Conservation (phyloP, 2,329 filamentous ascomycete genomes). For the Penicillium sp. region DNA sequence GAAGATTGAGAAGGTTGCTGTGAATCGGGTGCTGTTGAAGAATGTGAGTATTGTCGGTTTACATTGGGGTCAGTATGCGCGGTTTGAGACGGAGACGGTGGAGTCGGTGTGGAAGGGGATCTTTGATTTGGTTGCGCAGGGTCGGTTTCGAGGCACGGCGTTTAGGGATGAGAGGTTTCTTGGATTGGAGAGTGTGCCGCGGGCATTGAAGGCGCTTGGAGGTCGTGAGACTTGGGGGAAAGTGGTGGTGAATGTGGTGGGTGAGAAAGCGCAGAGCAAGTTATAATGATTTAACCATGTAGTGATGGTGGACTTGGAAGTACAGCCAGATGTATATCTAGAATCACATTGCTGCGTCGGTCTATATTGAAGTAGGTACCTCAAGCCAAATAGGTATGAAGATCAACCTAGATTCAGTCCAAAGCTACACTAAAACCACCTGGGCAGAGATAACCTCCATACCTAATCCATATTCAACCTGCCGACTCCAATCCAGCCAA, state of each 20-base stretch:
- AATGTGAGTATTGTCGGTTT: conserved; percentile 86
- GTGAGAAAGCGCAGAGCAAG: conserved; percentile 54
- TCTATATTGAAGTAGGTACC: too few species aligned
- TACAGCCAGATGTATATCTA: too few species aligned
- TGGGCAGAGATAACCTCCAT: too few species aligned
- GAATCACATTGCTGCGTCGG: too few species aligned
- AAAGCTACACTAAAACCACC: too few species aligned
- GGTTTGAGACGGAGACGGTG: conserved; percentile 65
- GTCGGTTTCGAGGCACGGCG: conserved; percentile 74
- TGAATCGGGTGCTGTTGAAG: conserved; percentile 89
- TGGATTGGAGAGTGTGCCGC: conserved; percentile 71
- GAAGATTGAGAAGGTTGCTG: conserved; percentile 80
- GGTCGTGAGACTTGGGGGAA: conserved; percentile 89
- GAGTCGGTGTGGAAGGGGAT: conserved; percentile 74
- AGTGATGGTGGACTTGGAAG: too few species aligned
- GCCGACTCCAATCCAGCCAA: too few species aligned
- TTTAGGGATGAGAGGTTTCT: conserved; percentile 77
- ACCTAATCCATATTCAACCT: too few species aligned
- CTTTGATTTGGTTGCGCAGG: conserved; percentile 66
- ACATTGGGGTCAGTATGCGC: conserved; percentile 83
- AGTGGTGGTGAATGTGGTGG: conserved; percentile 80
- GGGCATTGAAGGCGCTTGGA: conserved; percentile 70
- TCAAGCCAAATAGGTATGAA: too few species aligned
- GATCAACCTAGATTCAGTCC: too few species aligned
- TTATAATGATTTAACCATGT: conserved; percentile 28